Evolutionary conservation across 2,329 filamentous ascomycete species (phyloP), one percentile per base, ranked within the genome.

Genomic region (Alternaria ethzedia): DNA sequence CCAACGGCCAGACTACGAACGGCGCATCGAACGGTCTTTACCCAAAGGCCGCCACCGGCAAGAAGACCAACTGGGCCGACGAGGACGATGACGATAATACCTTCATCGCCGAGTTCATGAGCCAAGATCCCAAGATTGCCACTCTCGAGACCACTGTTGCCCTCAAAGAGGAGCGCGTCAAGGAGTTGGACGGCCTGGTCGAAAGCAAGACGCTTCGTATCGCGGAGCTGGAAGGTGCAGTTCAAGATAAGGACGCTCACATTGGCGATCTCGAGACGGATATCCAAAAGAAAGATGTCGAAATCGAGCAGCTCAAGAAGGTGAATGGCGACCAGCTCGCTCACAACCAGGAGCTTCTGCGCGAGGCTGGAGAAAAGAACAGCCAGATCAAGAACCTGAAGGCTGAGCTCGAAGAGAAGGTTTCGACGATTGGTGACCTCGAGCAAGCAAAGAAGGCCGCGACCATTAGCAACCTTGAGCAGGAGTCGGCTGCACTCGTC

Each of bases 41-140:
- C n/a, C 9, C 11, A 46, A 41, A 23, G 17, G 12, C 32, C 3
- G 6, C 49, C 6, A 20, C 5, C 6, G 41, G 28, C 6, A 68
- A 64, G 46, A 69, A 64, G 58, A 47, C 55, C 17, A 28, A 63
- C 26, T 72, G 69, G 70, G 66, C 65, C 5, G 70, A 72, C 17
- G 67, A 41, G 2, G 36, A 65, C 32, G 70, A 72, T n/a, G 66
- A 70, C 0, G 72, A 73, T 17, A 65, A 68, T 5, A 61, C 62
- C 1, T 67, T 70, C 43, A 10, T 57, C 52, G 43, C 64, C 6
- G 59, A 66, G 17, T 61, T 51, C 36, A 15, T 32, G 11, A 30
- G 30, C 13, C n/a, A 58, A 0, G 28, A 50, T 9, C 36, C 59
- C 1, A 41, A 13, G n/a, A 32, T 54, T 2, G 21, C 55, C 5